These are phyloP conservation scores for Apiospora phragmitis DNA, from an alignment of 2,329 filamentous ascomycete genomes.

Conservation along the genomic window DNA sequence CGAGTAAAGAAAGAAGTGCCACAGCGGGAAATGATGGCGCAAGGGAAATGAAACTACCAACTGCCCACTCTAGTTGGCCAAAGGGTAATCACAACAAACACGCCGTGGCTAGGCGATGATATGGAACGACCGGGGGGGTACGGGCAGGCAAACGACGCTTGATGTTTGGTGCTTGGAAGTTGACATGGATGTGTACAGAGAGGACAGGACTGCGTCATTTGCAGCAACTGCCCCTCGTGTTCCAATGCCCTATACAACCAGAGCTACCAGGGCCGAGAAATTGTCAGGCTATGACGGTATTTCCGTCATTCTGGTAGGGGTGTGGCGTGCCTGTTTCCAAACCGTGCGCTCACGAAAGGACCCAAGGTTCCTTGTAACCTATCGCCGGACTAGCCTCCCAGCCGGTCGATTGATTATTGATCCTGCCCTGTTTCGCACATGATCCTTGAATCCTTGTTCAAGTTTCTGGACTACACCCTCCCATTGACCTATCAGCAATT, in stretches of 20 bases:
- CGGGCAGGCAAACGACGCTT: not conserved
- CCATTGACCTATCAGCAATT: slow-evolving; percentile 18
- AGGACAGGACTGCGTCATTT: slow-evolving; percentile 1
- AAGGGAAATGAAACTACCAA: not conserved
- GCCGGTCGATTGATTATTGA: slow-evolving; percentile 8
- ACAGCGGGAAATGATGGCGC: not conserved
- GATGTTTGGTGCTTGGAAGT: not conserved
- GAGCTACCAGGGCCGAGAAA: not conserved
- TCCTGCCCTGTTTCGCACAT: slow-evolving; percentile 3
- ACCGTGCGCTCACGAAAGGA: not conserved
- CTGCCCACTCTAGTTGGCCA: slow-evolving; percentile 2
- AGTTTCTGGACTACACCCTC: not conserved
- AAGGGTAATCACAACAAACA: slow-evolving; percentile 5
- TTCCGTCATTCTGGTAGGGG: slow-evolving; percentile 3
- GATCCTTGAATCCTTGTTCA: slow-evolving; percentile 8
- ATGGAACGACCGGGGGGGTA: not conserved
- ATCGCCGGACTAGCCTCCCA: slow-evolving; percentile 2
- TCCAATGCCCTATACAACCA: slow-evolving; percentile 3
- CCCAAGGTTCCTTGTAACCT: not conserved
- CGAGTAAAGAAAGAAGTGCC: not conserved
- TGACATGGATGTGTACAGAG: not conserved
- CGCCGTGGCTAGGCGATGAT: not conserved
- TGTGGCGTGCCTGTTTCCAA: not conserved
- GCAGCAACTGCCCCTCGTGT: not conserved
- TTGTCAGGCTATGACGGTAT: slow-evolving; percentile 4